Base-by-base conservation (phyloP, 2,329 filamentous ascomycete genomes). In the Dactylonectria estremocensis region DNA sequence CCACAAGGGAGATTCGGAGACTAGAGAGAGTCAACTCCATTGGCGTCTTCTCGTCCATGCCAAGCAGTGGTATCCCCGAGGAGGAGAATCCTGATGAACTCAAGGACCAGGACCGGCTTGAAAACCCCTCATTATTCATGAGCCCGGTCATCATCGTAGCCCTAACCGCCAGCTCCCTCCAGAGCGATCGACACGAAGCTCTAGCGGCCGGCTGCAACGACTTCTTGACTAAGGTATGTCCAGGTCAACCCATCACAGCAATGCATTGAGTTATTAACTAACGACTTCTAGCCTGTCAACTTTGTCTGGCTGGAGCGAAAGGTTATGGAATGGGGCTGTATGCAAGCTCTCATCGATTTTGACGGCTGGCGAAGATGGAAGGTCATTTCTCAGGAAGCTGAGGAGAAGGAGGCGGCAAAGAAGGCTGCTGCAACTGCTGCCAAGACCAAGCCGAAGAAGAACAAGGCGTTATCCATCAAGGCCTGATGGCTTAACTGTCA, bases 341-440 rank as follows among this genome's bases (percentile, higher is more conserved):
- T 99, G 96, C 96, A 98, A 84, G 96, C 96, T 10, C 88, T 99
- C 24, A 98, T 99, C 77, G 96, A 99, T 83, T 98, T 96, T 79
- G 95, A 98, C 79, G 96, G 96, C 69, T 99, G 96, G 96, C 90
- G 95, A 62, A 94, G 94, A 81, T 99, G 96, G 96, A 97, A 97
- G 80, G 93, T 96, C 76, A 95, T 93, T 77, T 85, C 84, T 9
- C 83, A 86, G 64, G 83, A 85, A 67, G 79, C 79, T 5, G 82
- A 84, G 24, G 81, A 83, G 61, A 78, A 81, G 20, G 84, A 85
- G 31, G 79, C 82, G 3, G 77, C 73, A 18, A 85, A 83, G 72
- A 85, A 84, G 72, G 73, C 77, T 8, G 78, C 80, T 22, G 78
- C 75, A 14, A 72, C 79, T 24, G 65, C 68, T 24, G 70, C 72